Evolutionary conservation across 192 early-diverging fungal genomes (phyloP).

Genomic region (Podila verticillata): DNA sequence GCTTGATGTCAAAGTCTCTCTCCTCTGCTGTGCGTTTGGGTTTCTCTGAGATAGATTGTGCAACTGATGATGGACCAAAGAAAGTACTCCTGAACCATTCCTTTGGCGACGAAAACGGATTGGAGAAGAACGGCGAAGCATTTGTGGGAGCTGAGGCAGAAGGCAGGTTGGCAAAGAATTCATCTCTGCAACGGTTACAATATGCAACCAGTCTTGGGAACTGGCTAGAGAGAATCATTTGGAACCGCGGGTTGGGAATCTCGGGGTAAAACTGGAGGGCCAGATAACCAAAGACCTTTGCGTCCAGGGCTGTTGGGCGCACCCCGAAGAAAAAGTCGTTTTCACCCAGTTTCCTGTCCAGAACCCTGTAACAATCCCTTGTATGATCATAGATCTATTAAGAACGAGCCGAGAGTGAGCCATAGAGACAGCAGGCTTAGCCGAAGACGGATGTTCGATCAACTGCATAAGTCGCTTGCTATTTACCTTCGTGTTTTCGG

Average conservation of each 20-base stretch:
- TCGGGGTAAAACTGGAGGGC: conserved; percentile 81
- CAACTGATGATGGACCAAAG: conserved; percentile 7
- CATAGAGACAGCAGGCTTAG: background rate
- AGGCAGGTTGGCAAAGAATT: conserved; percentile 47
- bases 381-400: conserved; percentile 77
- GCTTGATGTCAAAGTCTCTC: conserved; percentile 63
- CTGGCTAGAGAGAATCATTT: conserved; percentile 71
- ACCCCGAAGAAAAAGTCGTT: conserved; percentile 88
- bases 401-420: conserved; percentile 6
- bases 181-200: conserved; percentile 65
- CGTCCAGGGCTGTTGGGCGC: conserved; percentile 79
- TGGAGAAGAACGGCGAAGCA: conserved; percentile 53
- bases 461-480: background rate
- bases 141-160: conserved; percentile 35
- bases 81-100: conserved; percentile 53
- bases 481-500: conserved; percentile 39
- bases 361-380: conserved; percentile 67
- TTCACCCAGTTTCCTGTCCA: conserved; percentile 78
- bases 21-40: conserved; percentile 49
- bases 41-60: conserved; percentile 25
- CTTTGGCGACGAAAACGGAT: conserved; percentile 41
- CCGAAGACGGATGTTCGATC: background rate
- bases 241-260: conserved; percentile 73
- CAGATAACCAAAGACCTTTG: conserved; percentile 85
- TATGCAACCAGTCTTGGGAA: conserved; percentile 73